Base-by-base conservation (phyloP, 495 filamentous ascomycete species). In the Daldinia caldariorum region DNA sequence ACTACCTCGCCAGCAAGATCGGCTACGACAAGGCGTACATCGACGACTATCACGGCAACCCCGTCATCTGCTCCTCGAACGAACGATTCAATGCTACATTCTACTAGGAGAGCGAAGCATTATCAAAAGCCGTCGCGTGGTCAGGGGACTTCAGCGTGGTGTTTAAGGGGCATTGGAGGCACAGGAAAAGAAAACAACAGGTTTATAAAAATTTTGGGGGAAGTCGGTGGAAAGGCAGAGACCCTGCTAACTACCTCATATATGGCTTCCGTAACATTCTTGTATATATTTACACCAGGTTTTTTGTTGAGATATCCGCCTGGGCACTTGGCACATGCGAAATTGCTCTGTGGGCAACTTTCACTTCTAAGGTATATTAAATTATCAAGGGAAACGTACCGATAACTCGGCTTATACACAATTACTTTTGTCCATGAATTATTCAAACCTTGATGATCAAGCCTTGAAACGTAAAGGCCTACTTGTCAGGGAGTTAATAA, bases 41-140 rank as follows among this genome's bases (percentile, higher is more conserved):
- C 26, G 74, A 76, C 37, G 74, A 76, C 35, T 61, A 54, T 54
- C 74, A 76, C 6, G 74, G 72, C 13, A 72, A 68, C 49, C 74
- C 74, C 6, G 74, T 74, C 39, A 76, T 76, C n/a, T n/a, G 50
- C 29, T 64, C 69, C 4, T 50, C n/a, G 12, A 72, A 74, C 35
- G 56, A 63, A 14, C 71, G 74, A 9, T 76, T 76, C 53, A 54
- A 39, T 16, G 67, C 58, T 6, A 66, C 67, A 29, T 70, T 70
- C 57, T 66, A 70, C 47, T 13, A 31, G 16, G 66, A 56, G 14
- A 55, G 20, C 18, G 20, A 47, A 35, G 26, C 26, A 26, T 26
- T 26, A 26, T 26, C 10, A 47, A 47, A 20, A 12, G 43, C 43
- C 43, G 14, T 13, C 43, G 43, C 43, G 22, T 22, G 22, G 20